These are phyloP conservation scores for Fusarium goolgardi DNA, from an alignment of 2,329 filamentous ascomycete genomes.

Conservation along the genomic window DNA sequence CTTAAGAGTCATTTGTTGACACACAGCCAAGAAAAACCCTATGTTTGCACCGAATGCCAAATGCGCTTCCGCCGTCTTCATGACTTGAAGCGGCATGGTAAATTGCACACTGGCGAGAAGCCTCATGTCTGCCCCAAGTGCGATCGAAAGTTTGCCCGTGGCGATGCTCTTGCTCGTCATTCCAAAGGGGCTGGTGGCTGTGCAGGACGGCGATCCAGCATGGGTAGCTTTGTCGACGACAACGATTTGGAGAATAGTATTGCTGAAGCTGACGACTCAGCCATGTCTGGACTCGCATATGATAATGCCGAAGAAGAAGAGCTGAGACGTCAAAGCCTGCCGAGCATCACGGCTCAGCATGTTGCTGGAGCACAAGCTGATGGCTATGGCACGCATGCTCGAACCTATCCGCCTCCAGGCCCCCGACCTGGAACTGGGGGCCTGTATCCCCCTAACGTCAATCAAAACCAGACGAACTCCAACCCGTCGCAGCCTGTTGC, in stretches of 20 bases:
- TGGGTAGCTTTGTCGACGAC: conserved; percentile 83
- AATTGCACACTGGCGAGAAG: conserved; percentile 95
- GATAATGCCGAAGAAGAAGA: conserved; percentile 71
- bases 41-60: conserved; percentile 91
- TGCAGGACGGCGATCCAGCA: conserved; percentile 87
- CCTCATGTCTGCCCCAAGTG: conserved; percentile 96
- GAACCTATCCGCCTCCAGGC: conserved; percentile 82
- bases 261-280: conserved; percentile 64
- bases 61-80: conserved; percentile 93
- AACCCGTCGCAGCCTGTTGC: conserved; percentile 64
- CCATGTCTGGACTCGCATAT: conserved; percentile 68
- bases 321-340: conserved; percentile 75
- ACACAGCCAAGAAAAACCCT: conserved; percentile 98
- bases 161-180: conserved; percentile 92
- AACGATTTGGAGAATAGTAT: conserved; percentile 73
- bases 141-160: conserved; percentile 92
- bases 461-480: conserved; percentile 66
- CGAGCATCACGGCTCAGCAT: conserved; percentile 79
- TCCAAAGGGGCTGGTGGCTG: conserved; percentile 96
- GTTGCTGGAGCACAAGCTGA: conserved; percentile 63
- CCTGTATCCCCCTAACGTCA: conserved; percentile 71
- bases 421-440: conserved; percentile 63
- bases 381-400: conserved; percentile 70
- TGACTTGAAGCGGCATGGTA: conserved; percentile 94
- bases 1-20: conserved; percentile 97